Conservation (phyloP, 2,329 filamentous ascomycete genomes). For the Claviceps monticola region DNA sequence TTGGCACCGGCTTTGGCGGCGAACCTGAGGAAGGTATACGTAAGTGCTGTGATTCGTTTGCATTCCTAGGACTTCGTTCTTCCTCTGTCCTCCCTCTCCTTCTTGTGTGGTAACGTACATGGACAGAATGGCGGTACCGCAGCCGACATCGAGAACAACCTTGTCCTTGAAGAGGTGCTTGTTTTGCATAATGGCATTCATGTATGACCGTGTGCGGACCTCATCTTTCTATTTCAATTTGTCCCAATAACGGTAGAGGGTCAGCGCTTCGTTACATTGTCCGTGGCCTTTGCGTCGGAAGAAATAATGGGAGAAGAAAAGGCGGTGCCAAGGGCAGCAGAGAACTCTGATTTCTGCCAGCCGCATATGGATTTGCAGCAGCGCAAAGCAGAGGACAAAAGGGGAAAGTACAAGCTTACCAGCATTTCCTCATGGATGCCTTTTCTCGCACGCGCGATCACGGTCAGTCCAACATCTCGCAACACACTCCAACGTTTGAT, state of each 20-base stretch:
- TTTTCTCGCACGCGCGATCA: slow-evolving; percentile 21
- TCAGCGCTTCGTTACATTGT: background rate
- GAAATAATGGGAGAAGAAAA: background rate
- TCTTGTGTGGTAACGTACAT: slow-evolving; percentile 51
- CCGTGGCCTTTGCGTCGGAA: background rate
- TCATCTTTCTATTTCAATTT: slow-evolving; percentile 68
- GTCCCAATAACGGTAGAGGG: background rate
- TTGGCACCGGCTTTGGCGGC: slow-evolving; percentile 91
- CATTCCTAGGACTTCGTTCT: background rate
- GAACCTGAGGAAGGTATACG: slow-evolving; percentile 51
- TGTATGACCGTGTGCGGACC: slow-evolving; percentile 90
- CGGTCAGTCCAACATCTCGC: background rate
- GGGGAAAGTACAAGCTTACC: slow-evolving; percentile 42
- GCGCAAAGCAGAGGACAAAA: slow-evolving; percentile 1
- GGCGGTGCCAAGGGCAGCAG: background rate
- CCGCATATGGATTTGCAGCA: background rate
- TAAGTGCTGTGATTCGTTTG: slow-evolving; percentile 1
- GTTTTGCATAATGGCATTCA: slow-evolving; percentile 95
- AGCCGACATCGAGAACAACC: slow-evolving; percentile 91
- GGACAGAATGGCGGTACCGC: slow-evolving; percentile 93
- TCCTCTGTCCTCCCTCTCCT: background rate
- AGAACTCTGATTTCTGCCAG: background rate
- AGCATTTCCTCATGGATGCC: slow-evolving; percentile 98
- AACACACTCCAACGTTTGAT: background rate
- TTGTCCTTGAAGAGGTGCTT: slow-evolving; percentile 76